These are phyloP conservation scores for Leishmania mexicana DNA, from an alignment of 208 protist genomes.

Conservation along the genomic window DNA sequence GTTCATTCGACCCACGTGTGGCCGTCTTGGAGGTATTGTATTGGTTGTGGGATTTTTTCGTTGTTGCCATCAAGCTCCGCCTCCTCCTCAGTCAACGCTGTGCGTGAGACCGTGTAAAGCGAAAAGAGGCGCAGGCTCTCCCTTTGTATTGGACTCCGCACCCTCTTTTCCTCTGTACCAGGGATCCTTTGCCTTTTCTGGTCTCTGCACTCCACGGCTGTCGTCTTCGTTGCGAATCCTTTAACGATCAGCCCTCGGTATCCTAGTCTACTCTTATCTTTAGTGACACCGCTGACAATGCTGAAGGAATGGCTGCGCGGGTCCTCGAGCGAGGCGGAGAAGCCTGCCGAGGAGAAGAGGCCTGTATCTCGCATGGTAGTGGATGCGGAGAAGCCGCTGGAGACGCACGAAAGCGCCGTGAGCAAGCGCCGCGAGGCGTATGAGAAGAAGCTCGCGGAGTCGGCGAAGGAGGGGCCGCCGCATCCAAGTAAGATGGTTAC, in stretches of 20 bases:
- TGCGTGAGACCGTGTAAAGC: not conserved
- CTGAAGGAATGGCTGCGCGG: constrained; percentile 86
- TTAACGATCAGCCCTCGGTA: not conserved
- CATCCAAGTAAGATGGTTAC: constrained; percentile 50
- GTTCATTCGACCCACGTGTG: not conserved
- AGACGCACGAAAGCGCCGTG: constrained; percentile 42
- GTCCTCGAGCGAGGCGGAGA: constrained; percentile 35
- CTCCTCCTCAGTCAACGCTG: not conserved
- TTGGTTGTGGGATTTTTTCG: not conserved
- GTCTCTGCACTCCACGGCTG: not conserved
- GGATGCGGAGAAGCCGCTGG: constrained; percentile 77
- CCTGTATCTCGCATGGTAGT: constrained; percentile 64
- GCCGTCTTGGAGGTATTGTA: not conserved
- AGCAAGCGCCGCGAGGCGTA: constrained; percentile 53
- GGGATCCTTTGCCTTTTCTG: not conserved
- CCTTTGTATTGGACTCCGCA: not conserved
- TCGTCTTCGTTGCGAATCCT: not conserved
- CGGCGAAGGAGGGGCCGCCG: constrained; percentile 53
- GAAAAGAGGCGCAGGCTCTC: not conserved
- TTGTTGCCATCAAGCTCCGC: not conserved
- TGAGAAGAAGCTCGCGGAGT: constrained; percentile 79
- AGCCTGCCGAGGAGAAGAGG: constrained; percentile 49
- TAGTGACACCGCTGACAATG: constrained; percentile 38
- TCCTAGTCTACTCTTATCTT: not conserved
- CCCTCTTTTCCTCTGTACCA: no score